These are phyloP conservation scores for Monilinia aucupariae DNA, from an alignment of 2,329 filamentous ascomycete species.

Conservation along the genomic window DNA sequence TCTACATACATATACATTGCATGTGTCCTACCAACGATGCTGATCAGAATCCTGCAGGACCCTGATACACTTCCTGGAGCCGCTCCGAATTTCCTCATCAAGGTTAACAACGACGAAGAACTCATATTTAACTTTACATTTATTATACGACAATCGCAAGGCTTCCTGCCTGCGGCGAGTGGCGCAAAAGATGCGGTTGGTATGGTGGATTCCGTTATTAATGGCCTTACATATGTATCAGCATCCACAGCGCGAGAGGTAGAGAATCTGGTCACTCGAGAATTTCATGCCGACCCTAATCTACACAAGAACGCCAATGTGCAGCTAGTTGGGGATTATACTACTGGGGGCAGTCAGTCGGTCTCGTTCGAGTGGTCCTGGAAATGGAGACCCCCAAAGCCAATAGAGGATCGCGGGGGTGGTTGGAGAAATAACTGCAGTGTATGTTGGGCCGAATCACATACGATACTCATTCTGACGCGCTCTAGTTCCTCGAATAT, in stretches of 20 bases:
- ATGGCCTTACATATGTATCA: constrained; percentile 86
- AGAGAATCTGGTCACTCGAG: constrained; percentile 86
- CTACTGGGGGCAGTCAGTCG: constrained; percentile 74
- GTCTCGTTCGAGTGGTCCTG: constrained; percentile 92
- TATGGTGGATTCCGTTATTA: constrained; percentile 68
- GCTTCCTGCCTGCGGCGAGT: constrained; percentile 39
- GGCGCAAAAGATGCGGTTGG: constrained; percentile 46
- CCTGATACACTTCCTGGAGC: constrained; percentile 54
- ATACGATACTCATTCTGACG: constrained; percentile 22
- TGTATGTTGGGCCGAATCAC: constrained; percentile 43
- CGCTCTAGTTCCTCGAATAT: constrained; percentile 81
- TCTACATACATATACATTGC: constrained; percentile 19
- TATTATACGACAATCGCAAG: constrained; percentile 56
- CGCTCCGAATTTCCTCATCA: constrained; percentile 72
- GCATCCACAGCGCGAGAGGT: constrained; percentile 81
- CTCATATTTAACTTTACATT: constrained; percentile 92
- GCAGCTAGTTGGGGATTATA: constrained; percentile 86
- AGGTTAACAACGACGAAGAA: constrained; percentile 85
- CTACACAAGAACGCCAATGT: constrained; percentile 97
- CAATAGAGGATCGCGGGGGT: constrained; percentile 72
- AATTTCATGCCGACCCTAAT: constrained; percentile 96
- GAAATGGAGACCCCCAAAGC: constrained; percentile 92
- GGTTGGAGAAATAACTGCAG: constrained; percentile 97
- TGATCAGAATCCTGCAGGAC: constrained; percentile 53
- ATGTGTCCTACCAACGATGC: constrained; percentile 17